phyloP scores from a whole-genome alignment of 2,329 filamentous ascomycete species.

The Colletotrichum eremochloae region DNA sequence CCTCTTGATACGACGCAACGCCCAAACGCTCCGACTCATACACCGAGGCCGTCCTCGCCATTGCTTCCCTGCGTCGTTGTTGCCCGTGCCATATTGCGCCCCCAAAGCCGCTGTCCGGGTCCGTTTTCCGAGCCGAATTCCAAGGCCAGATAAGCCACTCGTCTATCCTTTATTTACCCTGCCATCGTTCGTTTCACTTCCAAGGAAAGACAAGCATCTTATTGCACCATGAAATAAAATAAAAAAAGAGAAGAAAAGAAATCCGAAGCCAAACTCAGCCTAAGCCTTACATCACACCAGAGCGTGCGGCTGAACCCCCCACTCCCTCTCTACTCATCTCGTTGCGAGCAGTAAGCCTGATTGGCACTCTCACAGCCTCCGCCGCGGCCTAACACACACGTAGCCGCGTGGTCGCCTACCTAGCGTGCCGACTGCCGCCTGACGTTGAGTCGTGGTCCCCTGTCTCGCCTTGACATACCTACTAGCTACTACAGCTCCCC shows the following conservation, averaged over 20 bases:
- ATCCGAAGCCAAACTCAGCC: slow-evolving; percentile 1
- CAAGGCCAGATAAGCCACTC: slow-evolving; percentile 27
- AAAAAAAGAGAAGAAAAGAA: not conserved
- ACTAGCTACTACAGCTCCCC: slow-evolving; percentile 30
- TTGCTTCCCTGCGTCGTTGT: slow-evolving; percentile 24
- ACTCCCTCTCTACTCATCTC: not conserved
- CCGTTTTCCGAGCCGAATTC: slow-evolving; percentile 3
- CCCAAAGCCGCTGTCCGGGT: slow-evolving; percentile 17
- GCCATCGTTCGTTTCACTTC: not conserved
- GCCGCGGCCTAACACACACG: slow-evolving; percentile 28
- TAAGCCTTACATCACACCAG: slow-evolving; percentile 26
- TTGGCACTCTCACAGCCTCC: slow-evolving; percentile 33
- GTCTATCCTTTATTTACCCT: slow-evolving; percentile 9
- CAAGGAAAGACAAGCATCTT: slow-evolving; percentile 6
- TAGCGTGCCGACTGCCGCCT: slow-evolving; percentile 40
- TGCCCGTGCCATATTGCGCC: slow-evolving; percentile 28
- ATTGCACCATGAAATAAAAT: not conserved
- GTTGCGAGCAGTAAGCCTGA: slow-evolving; percentile 20
- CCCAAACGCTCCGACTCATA: slow-evolving; percentile 7
- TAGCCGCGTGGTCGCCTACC: slow-evolving; percentile 3
- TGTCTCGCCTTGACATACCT: slow-evolving; percentile 17
- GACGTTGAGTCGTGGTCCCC: slow-evolving; percentile 33
- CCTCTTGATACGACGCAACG: not conserved
- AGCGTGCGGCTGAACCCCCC: slow-evolving; percentile 35
- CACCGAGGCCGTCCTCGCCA: slow-evolving; percentile 8